Percentiles rank a stretch among this genome's conserved stretches.
phyloP scores from a whole-genome alignment of 2,329 filamentous ascomycete genomes.

The Exophiala spinifera region DNA sequence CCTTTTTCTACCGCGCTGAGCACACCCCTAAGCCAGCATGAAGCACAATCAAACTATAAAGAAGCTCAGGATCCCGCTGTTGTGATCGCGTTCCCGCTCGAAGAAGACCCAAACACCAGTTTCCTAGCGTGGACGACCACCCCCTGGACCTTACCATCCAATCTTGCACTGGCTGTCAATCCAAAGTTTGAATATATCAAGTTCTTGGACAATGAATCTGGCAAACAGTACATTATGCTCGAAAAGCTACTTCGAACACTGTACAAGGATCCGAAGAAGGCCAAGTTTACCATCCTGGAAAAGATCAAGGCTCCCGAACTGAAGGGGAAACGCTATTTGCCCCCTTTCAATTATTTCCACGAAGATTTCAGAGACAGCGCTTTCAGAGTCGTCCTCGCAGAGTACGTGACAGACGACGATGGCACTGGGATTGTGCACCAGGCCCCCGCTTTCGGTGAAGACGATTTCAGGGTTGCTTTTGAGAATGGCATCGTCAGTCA shows the following conservation, averaged over 20 bases:
- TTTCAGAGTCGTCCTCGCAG: conserved; percentile 74
- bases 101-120: conserved; percentile 67
- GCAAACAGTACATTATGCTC: conserved; percentile 74
- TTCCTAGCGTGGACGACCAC: conserved; percentile 83
- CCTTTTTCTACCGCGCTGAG: conserved; percentile 82
- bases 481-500: conserved; percentile 71
- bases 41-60: conserved; percentile 86
- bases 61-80: conserved; percentile 81
- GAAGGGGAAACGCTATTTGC: conserved; percentile 77
- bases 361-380: conserved; percentile 76
- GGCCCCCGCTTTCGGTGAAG: conserved; percentile 82
- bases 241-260: conserved; percentile 72
- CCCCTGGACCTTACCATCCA: conserved; percentile 74
- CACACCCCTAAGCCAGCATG: conserved; percentile 81
- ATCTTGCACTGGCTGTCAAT: conserved; percentile 69
- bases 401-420: conserved; percentile 78
- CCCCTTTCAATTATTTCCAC: conserved; percentile 78
- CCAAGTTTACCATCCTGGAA: conserved; percentile 73
- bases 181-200: conserved; percentile 79
- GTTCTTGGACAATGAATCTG: conserved; percentile 71
- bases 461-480: conserved; percentile 79
- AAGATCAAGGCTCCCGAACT: conserved; percentile 76
- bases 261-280: conserved; percentile 91
- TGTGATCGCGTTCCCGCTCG: conserved; percentile 75
- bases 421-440: conserved; percentile 89